phyloP scores from a whole-genome alignment of 2,329 filamentous ascomycete species.

The Alternaria conjuncta region DNA sequence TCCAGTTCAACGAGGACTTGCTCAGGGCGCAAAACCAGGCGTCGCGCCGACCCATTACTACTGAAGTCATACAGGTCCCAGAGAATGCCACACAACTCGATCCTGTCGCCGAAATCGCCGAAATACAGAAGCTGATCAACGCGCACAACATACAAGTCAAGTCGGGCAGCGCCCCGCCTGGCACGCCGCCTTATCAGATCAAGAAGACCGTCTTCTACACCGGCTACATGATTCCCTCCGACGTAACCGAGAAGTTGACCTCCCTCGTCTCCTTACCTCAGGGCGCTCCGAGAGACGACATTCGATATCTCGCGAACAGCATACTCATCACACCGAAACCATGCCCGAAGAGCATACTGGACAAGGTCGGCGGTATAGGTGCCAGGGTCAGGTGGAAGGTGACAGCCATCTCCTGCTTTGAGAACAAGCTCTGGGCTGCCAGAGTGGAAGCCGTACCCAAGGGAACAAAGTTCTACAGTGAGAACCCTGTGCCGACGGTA shows the following conservation, averaged over 20 bases:
- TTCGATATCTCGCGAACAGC: constrained; percentile 85
- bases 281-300: constrained; percentile 69
- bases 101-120: constrained; percentile 78
- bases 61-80: constrained; percentile 85
- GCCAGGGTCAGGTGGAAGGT: constrained; percentile 85
- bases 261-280: constrained; percentile 70
- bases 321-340: constrained; percentile 87
- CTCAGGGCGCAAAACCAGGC: constrained; percentile 52
- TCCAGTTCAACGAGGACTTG: constrained; percentile 72
- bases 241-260: constrained; percentile 75
- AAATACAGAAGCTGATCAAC: constrained; percentile 89
- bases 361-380: constrained; percentile 86
- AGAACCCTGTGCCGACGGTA: constrained; percentile 78
- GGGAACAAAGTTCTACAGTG: constrained; percentile 71
- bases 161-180: constrained; percentile 52
- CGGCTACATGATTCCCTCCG: constrained; percentile 79
- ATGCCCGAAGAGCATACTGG: constrained; percentile 73
- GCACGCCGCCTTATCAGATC: constrained; percentile 67
- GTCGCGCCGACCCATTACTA: constrained; percentile 69
- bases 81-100: constrained; percentile 77
- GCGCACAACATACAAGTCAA: constrained; percentile 74
- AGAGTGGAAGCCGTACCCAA: constrained; percentile 75
- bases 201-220: constrained; percentile 91
- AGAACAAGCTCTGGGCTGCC: constrained; percentile 88
- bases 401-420: constrained; percentile 73